Base-by-base conservation (phyloP, 352 stramenopile species). In the Phytophthora colocasiae region DNA sequence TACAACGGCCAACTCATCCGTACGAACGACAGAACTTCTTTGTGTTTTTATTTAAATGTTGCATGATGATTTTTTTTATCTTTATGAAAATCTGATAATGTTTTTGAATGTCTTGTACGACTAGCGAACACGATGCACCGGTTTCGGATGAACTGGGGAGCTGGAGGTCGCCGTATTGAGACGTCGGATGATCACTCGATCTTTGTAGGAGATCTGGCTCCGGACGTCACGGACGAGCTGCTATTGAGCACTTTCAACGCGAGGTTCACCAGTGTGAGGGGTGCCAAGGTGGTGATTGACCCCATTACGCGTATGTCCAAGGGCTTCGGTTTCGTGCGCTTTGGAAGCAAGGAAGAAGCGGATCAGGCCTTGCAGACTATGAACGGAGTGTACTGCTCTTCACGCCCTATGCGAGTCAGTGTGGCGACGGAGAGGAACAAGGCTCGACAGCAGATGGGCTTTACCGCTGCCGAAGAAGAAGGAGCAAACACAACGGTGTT, bases 111-210 rank as follows among this genome's bases (percentile, higher is more conserved):
- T 49, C 15, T 19, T 22, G 27, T 39, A 43, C 47, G 53, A 64
- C 24, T 74, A 97, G 91, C 86, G 47, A 95, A 94, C 58, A 97
- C 91, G 32, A 63, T 87, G 66, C 84, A 96, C 62, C 89, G 90
- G 17, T 97, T 97, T 72, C 88, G 92, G 34, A 93, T 98, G 71
- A 98, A 98, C 71, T 98, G 92, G 92, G 92, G 91, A 34, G 87
- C 87, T 36, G 90, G 91, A 19, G 91, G 90, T 1, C 87, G 88
- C 24, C 87, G 91, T 19, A 93, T 96, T 56, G 90, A 97, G 64
- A 83, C 85, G 32, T 69, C 72, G 5, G 82, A 94, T 49, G 83
- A 98, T 55, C 91, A 94, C 61, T 97, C 92, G 45, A 90, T 98
- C 43, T 98, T 98, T 57, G 92, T 98, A 15, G 92, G 92, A 8